Conservation (phyloP, 495 filamentous ascomycete species). For the Podospora anserina region DNA sequence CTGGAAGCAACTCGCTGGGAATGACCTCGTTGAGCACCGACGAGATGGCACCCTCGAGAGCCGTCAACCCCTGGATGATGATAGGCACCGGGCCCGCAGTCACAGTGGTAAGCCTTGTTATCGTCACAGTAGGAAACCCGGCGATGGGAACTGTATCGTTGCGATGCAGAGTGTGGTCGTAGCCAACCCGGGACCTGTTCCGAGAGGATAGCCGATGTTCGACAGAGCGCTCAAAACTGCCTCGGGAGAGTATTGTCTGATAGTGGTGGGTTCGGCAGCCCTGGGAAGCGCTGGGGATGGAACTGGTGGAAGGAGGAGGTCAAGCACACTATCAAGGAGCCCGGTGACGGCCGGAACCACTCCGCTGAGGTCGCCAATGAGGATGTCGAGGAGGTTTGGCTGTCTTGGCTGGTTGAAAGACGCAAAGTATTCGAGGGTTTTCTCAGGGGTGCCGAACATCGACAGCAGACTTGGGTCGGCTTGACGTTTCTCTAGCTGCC, state of each 20-base stretch:
- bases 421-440: background rate
- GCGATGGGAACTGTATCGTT: background rate
- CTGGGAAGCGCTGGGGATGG: background rate
- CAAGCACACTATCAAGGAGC: slow-evolving; percentile 4
- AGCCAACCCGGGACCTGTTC: background rate
- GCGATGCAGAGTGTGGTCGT: background rate
- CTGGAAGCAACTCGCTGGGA: background rate
- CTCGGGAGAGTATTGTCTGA: background rate
- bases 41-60: background rate
- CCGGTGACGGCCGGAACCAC: slow-evolving; percentile 1
- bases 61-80: background rate
- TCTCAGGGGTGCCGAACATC: background rate
- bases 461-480: background rate
- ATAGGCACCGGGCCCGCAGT: background rate
- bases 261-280: background rate
- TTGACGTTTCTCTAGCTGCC: background rate
- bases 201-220: background rate
- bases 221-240: background rate
- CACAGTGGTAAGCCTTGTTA: background rate
- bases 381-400: background rate
- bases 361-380: background rate
- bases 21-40: background rate
- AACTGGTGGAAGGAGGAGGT: slow-evolving; percentile 1
- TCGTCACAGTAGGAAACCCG: background rate
- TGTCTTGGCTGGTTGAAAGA: background rate